Evolutionary conservation across 768 basidiomycete species (phyloP), one percentile per base, ranked within the genome.

Genomic region (Chalciporus sphaerocephalus): DNA sequence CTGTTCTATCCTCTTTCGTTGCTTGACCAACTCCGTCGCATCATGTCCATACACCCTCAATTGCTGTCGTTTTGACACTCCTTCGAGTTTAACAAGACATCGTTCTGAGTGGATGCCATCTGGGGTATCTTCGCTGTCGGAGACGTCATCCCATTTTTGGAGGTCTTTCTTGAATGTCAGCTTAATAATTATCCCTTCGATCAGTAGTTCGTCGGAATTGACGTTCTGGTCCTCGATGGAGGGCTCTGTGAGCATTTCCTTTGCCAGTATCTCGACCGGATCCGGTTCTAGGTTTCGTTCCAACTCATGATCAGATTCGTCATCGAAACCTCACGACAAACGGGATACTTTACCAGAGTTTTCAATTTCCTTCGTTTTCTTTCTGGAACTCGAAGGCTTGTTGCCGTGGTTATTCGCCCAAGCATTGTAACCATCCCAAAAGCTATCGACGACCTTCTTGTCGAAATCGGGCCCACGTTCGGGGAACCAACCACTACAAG

Each of bases 81-180:
- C 33, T 32, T 49, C 38, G 1, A 51, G n/a, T 15, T 1, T 23
- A 20, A 52, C 34, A 8, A 30, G 28, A 17, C 46, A 43, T 17
- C 8, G 36, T 16, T n/a, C 28, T 8, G 24, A 15, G 18, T 20
- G 28, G 12, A 28, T 11, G 2, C 28, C 30, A n/a, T 32, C 30
- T 32, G 30, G 30, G 13, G 2, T 11, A 10, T 27, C 30, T 9
- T 15, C 13, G 13, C 5, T 32, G 30, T 32, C 15, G 13, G 15
- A 3, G 12, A 12, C 27, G 4, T 3, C 12, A 15, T 32, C 30
- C 30, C 30, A 32, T n/a, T 4, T 32, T n/a, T 32, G 30, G 15
- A 13, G 15, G 5, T 32, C 30, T 32, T 32, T 32, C n/a, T n/a
- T 15, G 5, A 32, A 32, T 1, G 30, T 32, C 15, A 15, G 4